A percentile compares a stretch with the other conserved stretches of the same genome.
These are phyloP conservation scores for Irpex sp. DNA, from an alignment of 1,284 basidiomycete species.

Conservation along the genomic window DNA sequence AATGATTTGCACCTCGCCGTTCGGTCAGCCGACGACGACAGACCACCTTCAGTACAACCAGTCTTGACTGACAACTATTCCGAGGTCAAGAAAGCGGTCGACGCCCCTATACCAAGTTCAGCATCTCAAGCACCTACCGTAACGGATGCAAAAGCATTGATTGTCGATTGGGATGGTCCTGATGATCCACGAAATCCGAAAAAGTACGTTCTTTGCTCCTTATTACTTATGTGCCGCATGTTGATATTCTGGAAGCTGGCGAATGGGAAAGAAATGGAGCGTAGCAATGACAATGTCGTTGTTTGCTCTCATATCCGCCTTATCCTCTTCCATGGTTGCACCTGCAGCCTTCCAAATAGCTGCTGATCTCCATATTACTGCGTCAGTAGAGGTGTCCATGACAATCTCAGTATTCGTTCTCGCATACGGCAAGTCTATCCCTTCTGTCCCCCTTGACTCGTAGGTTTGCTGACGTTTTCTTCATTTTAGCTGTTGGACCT, in stretches of 20 bases:
- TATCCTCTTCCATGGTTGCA: constrained; percentile 66
- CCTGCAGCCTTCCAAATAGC: constrained; percentile 54
- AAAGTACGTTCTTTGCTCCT: constrained; percentile 24
- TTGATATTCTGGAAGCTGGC: background rate
- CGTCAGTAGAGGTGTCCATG: constrained; percentile 45
- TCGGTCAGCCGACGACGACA: background rate
- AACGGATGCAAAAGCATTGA: background rate
- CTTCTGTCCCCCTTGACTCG: background rate
- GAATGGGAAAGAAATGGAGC: constrained; percentile 42
- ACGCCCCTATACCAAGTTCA: background rate
- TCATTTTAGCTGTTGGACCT: constrained; percentile 39
- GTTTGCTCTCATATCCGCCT: constrained; percentile 57
- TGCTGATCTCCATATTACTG: constrained; percentile 49
- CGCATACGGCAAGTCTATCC: constrained; percentile 44
- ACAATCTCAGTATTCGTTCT: constrained; percentile 64
- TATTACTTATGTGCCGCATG: background rate
- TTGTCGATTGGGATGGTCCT: constrained; percentile 35
- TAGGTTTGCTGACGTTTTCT: background rate
- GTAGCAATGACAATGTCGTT: constrained; percentile 54
- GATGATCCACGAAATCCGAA: constrained; percentile 32
- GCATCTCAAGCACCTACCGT: background rate
- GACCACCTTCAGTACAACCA: background rate
- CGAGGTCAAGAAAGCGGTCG: background rate
- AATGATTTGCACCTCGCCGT: background rate
- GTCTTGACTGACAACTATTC: background rate